Evolutionary conservation across 805 yeast species (phyloP), one percentile per base, ranked within the genome.

Genomic region (Nakazawaea populi): DNA sequence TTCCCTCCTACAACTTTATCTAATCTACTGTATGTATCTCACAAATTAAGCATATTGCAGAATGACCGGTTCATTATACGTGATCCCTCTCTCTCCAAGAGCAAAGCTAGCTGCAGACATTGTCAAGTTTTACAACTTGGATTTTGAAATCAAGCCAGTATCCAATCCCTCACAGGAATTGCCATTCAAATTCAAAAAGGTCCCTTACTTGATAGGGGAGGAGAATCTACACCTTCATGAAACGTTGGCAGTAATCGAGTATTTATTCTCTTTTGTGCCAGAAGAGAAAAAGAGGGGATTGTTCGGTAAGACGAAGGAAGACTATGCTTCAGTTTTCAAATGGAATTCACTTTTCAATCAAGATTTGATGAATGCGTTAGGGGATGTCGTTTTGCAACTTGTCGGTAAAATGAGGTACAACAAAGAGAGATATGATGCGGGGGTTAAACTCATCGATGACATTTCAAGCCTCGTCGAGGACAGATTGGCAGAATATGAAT

Each of bases 291-390:
- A 64, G 54, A 60, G 70, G 11, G 66, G 68, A 55, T 43, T 43
- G 41, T 49, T 45, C 63, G 97, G 97, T 62, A 77, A 80, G 67
- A 75, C 75, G 66, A 69, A 78, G 56, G 70, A 72, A 58, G 88
- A 87, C 61, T 75, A 80, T 64, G 89, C 87, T 54, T 69, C 69
- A 60, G 73, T 89, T 61, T 67, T 90, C 59, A 82, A 75, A 71
- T 90, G 96, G 95, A 61, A 83, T 67, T 87, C 96, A 3, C 72
- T 87, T 59, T 75, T 82, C 67, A 88, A 85, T 76, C 61, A 79
- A 59, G 96, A 91, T 60, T 59, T 86, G 52, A 65, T 85, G 57
- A 61, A 72, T 44, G 60, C 69, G 52, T 59, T 75, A 47, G 77
- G 77, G 52, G 60, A 56, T 37, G 79, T 80, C 57, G 80, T 88